Evolutionary conservation across 2,329 filamentous ascomycete genomes (phyloP), one percentile per base, ranked within the genome.

Genomic region (Apiospora pterosperma): DNA sequence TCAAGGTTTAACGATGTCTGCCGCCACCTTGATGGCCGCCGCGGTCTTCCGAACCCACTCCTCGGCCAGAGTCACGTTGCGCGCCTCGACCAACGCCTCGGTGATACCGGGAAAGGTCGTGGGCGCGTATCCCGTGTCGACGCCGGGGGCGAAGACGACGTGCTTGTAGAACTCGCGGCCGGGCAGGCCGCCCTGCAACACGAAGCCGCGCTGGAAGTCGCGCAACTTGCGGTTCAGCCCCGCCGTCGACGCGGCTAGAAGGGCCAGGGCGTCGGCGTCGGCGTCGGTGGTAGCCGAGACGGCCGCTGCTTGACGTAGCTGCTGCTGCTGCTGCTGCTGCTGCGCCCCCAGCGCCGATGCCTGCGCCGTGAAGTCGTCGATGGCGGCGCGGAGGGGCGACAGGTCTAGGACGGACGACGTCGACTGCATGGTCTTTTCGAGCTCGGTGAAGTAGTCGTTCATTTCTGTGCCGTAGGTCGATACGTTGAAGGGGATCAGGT

Each of bases 191-290:
- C 80, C 81, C 64, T 83, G 81, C 0, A 79, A 81, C 28, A 82
- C 74, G 65, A 84, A 84, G 0, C 80, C 81, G 0, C 81, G 75
- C 68, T 84, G 81, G 67, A 84, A 84, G 69, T 80, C 79, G 11
- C 79, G 75, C 60, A 82, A 81, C 67, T 82, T 82, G 65, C 79
- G 76, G 65, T 84, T 84, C 8, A 83, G 73, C n/a, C n/a, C 28
- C 7, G 12, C 28, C 48, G 19, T n/a, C 16, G n/a, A 28, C 11
- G 23, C 6, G 7, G n/a, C n/a, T n/a, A n/a, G n/a, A 0, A 80
- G 67, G 0, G 71, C 75, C 25, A 77, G 73, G 1, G 79, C 70
- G 0, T 68, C 65, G 1, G 72, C 64, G 11, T 80, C 72, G 1
- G 74, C 65, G 0, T 64, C 68, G 4, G 71, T 66, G n/a, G n/a